Evolutionary conservation across 1,139 yeast genomes (phyloP).

Genomic region (Diutina catenulata): DNA sequence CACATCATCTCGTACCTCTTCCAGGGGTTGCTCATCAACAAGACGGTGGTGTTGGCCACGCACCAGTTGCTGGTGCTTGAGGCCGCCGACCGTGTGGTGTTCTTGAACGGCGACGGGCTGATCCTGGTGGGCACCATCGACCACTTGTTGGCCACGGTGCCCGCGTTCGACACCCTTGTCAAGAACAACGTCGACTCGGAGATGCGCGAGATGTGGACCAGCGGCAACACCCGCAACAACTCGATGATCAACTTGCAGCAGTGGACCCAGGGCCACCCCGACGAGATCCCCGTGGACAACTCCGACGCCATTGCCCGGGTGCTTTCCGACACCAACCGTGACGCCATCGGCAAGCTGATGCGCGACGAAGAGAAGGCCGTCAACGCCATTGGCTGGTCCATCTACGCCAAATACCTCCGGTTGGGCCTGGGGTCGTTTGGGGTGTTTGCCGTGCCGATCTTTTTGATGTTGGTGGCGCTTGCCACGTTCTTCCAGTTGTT

Average conservation of each 20-base stretch:
- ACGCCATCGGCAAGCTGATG: slow-evolving; percentile 6
- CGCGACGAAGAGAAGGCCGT: slow-evolving; percentile 12
- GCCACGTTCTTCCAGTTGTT: slow-evolving; percentile 4
- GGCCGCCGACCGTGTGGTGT: background rate
- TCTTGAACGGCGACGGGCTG: background rate
- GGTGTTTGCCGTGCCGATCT: slow-evolving; percentile 2
- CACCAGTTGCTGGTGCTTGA: slow-evolving; percentile 9
- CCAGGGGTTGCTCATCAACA: slow-evolving; percentile 13
- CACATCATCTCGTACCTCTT: slow-evolving; percentile 22
- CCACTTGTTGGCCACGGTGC: background rate
- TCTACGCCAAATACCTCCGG: slow-evolving; percentile 13
- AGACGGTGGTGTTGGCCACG: slow-evolving; percentile 5
- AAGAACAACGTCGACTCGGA: background rate
- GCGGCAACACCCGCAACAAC: slow-evolving; percentile 8
- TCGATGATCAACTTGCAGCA: slow-evolving; percentile 6
- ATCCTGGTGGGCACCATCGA: background rate
- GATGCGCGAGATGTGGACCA: background rate
- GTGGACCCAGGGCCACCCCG: background rate
- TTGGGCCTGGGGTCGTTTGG: slow-evolving; percentile 2
- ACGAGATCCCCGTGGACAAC: background rate
- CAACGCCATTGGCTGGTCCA: slow-evolving; percentile 10
- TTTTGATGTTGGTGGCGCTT: background rate
- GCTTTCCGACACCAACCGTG: background rate
- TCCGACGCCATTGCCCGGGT: background rate
- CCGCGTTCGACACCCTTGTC: slow-evolving; percentile 1